A percentile compares a stretch with the other conserved stretches of the same genome.
Conservation (phyloP, 108 stramenopile genomes). For the Cyclostephanos tholiformis region DNA sequence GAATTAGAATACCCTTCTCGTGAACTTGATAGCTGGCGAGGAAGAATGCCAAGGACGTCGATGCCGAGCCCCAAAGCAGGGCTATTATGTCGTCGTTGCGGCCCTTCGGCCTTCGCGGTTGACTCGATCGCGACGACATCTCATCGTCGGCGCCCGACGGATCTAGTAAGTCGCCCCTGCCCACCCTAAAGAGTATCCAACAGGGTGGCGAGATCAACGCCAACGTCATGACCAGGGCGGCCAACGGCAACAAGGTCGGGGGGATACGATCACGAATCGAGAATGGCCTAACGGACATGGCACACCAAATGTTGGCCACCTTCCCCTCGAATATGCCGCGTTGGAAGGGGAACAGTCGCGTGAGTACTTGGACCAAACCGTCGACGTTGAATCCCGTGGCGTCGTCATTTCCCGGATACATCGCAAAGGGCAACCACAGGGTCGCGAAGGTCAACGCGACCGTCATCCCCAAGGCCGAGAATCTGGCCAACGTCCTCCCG, state of each 20-base stretch:
- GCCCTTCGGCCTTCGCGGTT: conserved; percentile 15
- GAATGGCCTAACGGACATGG: conserved; percentile 65
- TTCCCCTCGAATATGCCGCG: conserved; percentile 96
- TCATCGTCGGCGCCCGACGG: conserved; percentile 1
- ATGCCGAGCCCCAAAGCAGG: conserved; percentile 58
- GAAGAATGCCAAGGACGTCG: conserved; percentile 87
- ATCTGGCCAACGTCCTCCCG: conserved; percentile 14
- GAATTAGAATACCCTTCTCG: conserved; percentile 91
- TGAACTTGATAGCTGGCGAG: conserved; percentile 95
- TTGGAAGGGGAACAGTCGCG: conserved; percentile 88
- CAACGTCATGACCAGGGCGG: conserved; percentile 57
- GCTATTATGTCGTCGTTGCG: conserved; percentile 38
- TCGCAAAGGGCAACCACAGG: conserved; percentile 81
- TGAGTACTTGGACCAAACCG: conserved; percentile 60
- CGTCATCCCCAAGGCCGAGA: conserved; percentile 67
- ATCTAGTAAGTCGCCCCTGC: conserved; percentile 25
- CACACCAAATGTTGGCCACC: conserved; percentile 94
- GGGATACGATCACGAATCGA: conserved; percentile 68
- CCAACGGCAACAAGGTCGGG: conserved; percentile 49
- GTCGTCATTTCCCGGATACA: conserved; percentile 10
- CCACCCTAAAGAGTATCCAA: conserved; percentile 41
- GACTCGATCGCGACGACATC: conserved; percentile 9
- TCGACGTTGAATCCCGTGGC: conserved; percentile 28
- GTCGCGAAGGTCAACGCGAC: conserved; percentile 70
- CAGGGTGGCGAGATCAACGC: conserved; percentile 60